Conservation (phyloP, 2,329 filamentous ascomycete genomes). For the Penicillium sp. region DNA sequence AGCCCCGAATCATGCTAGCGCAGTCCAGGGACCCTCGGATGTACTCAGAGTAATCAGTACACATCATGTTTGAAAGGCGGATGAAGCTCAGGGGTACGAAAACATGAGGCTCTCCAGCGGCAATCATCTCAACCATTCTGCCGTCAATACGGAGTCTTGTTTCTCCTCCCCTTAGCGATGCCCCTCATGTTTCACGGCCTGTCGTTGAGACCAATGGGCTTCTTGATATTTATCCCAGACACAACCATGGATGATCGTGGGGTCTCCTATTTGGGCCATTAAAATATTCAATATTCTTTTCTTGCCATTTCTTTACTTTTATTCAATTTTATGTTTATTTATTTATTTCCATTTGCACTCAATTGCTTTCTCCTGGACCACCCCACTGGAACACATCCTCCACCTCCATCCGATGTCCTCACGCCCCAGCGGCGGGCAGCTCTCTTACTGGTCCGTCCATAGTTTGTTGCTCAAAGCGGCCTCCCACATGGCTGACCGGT, state of each 20-base stretch:
- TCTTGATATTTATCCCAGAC: background rate
- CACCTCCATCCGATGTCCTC: conserved; percentile 1
- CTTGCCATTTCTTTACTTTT: background rate
- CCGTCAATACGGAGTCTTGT: background rate
- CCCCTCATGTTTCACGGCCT: conserved; percentile 16
- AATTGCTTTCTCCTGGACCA: background rate
- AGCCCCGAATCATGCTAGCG: conserved; percentile 5
- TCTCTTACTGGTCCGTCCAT: conserved; percentile 29
- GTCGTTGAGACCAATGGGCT: conserved; percentile 11
- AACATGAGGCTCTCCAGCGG: conserved; percentile 14
- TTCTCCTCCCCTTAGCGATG: background rate
- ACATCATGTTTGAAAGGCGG: background rate
- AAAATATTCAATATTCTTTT: background rate
- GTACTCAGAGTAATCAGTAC: background rate
- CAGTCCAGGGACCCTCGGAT: background rate
- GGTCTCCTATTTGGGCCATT: conserved; percentile 1
- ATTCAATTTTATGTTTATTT: background rate
- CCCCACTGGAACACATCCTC: conserved; percentile 1
- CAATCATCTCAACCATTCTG: background rate
- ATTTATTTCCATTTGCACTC: background rate
- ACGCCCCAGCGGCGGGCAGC: conserved; percentile 30
- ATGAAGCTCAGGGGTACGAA: background rate
- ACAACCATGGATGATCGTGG: conserved; percentile 10
- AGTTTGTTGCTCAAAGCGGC: conserved; percentile 17
- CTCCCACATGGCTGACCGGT: conserved; percentile 18